Base-by-base conservation (phyloP, 2,329 filamentous ascomycete genomes). In the Chrysoporthe deuterocubensis region DNA sequence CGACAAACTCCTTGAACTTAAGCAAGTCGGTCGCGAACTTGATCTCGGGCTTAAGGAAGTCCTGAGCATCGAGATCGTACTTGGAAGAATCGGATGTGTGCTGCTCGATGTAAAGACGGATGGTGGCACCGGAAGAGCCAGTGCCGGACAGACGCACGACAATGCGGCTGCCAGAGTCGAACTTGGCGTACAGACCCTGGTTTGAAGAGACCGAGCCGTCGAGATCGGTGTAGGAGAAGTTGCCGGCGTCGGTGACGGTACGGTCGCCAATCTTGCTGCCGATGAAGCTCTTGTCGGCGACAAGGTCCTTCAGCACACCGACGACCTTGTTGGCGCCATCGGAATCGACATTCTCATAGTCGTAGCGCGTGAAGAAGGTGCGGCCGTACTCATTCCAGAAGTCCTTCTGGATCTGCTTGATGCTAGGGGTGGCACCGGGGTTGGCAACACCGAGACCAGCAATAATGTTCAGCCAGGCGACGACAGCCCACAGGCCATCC, bases 221-320 rank as follows among this genome's bases (percentile, higher is more conserved):
- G n/a, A 99, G 90, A 77, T 99, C 96, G 9, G 93, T 98, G 87
- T 99, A 99, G 43, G 93, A 93, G 81, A 99, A 99, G 86, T 99
- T 94, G 72, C 94, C 96, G 7, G 94, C 95, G 75, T 96, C 92
- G 62, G 89, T 84, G 56, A 97, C 93, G 76, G 93, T 97, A 78
- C 92, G 92, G 71, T 85, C 93, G 72, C 87, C 86, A 74, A 98
- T 86, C 74, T 88, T 90, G 75, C 92, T 96, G 73, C 94, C 94
- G 64, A 97, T 84, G 75, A 98, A 97, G 68, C 79, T 82, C 63
- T 85, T 78, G 74, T 93, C 87, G 50, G 89, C 89, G 75, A 97
- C 92, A 72, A 97, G 86, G 72, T 90, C 89, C 75, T 90, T 87
- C 76, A 99, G 86, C 75, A 93, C 90, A 67, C 88, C 90, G 58